Base-by-base conservation (phyloP, 163 green algal species). In the Trebouxia gelatinosa region DNA sequence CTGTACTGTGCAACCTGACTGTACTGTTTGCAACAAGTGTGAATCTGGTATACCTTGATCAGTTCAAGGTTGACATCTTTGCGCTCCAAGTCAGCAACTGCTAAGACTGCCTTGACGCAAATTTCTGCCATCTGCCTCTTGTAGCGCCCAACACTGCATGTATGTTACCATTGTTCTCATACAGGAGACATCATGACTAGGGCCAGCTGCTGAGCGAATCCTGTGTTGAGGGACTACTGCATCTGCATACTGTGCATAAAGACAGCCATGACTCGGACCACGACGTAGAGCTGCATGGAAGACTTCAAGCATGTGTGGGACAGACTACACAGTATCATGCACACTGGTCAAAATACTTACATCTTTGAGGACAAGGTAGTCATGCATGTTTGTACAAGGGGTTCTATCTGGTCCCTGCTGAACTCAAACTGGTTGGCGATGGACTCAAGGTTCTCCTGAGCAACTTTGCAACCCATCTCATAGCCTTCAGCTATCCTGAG, bases 321-420 rank as follows among this genome's bases (percentile, higher is more conserved):
- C n/a, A n/a, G n/a, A n/a, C n/a, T n/a, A n/a, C n/a, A n/a, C n/a
- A n/a, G n/a, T n/a, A n/a, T n/a, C n/a, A n/a, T n/a, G n/a, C n/a
- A n/a, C n/a, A n/a, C n/a, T n/a, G n/a, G n/a, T n/a, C n/a, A n/a
- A n/a, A n/a, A 2, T 32, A 6, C 93, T 90, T 77, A 97, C 91
- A 99, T 97, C 89, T 99, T 99, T 61, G 91, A 97, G 29, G 91
- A 97, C 1, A 99, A 89, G 3, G 96, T 99, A 16, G 96, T 99
- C 94, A 98, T 98, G 90, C 96, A 99, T 11, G 94, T 98, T 85
- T 96, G 90, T 19, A 99, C 84, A 9, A 99, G 90, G 2, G 92
- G 92, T 90, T 99, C 95, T 19, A 94, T 82, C 82, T 98, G 72
- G 9, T 97, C 85, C 29, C 64, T 70, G 78, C 50, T 85, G 83